A percentile compares a stretch with the other conserved stretches of the same genome.
Conservation (phyloP, 1,139 yeast species). For the Sugiyamaella neomexicana region DNA sequence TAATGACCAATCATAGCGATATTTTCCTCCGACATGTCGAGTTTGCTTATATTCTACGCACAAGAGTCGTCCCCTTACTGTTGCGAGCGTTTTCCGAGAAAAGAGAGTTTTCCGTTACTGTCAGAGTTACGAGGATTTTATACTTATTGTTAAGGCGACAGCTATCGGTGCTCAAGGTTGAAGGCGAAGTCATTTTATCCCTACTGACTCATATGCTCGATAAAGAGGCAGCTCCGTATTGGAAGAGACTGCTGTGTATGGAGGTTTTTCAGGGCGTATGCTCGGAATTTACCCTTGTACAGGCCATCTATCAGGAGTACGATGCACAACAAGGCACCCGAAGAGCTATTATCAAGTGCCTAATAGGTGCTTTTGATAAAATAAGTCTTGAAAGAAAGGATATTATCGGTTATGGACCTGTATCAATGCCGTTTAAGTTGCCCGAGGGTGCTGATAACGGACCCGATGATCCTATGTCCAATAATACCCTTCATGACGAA, state of each 20-base stretch:
- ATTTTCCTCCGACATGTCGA: conserved; percentile 63
- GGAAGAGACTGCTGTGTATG: conserved; percentile 73
- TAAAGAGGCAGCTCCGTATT: conserved; percentile 51
- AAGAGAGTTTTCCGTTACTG: conserved; percentile 63
- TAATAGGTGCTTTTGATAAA: conserved; percentile 49
- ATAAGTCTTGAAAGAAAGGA: conserved; percentile 33
- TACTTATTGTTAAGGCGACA: conserved; percentile 61
- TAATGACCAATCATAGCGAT: conserved; percentile 55
- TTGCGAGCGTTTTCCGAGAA: conserved; percentile 64
- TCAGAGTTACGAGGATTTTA: conserved; percentile 72
- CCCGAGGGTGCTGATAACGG: conserved; percentile 1
- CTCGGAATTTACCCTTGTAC: conserved; percentile 54
- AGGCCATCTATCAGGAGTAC: conserved; percentile 57
- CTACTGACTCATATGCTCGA: conserved; percentile 66
- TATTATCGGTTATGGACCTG: conserved; percentile 31
- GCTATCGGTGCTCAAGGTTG: conserved; percentile 62
- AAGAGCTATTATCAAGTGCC: conserved; percentile 61
- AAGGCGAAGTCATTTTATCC: conserved; percentile 77
- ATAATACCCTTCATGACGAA: conserved; percentile 16
- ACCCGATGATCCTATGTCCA: neutral
- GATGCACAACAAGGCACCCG: conserved; percentile 55
- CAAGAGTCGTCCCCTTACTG: conserved; percentile 71
- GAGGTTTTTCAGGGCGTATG: conserved; percentile 69
- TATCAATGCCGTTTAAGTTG: conserved; percentile 26
- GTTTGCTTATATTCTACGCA: conserved; percentile 62